These are phyloP conservation scores for Takashimella koratensis DNA, from an alignment of 1,284 basidiomycete species.

Conservation along the genomic window DNA sequence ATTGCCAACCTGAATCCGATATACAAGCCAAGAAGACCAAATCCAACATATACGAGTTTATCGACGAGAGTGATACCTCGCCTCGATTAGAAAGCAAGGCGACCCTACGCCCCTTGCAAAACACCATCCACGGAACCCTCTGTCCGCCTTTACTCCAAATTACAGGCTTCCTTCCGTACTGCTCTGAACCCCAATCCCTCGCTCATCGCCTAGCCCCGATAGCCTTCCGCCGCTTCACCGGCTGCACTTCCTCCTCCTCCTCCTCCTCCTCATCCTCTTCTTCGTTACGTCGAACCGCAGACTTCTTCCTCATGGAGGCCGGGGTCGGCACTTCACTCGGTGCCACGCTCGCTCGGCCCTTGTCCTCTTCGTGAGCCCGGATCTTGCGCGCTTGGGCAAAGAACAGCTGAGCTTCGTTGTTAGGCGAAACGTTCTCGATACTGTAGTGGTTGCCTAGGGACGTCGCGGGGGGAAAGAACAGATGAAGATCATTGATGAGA, in stretches of 20 bases:
- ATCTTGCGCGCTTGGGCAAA: conserved; percentile 89
- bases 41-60: too few relatives aligned
- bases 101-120: too few relatives aligned
- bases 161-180: too few relatives aligned
- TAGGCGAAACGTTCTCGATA: conserved; percentile 78
- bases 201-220: neutral
- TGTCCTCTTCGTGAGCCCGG: conserved; percentile 48
- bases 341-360: conserved; percentile 16
- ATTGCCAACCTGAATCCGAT: too few relatives aligned
- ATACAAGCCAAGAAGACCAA: too few relatives aligned
- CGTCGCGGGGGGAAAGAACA: neutral
- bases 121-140: too few relatives aligned
- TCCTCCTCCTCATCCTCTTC: conserved; percentile 16
- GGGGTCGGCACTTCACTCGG: conserved; percentile 2
- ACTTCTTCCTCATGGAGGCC: conserved; percentile 7
- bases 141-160: too few relatives aligned
- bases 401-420: conserved; percentile 71
- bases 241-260: conserved; percentile 10
- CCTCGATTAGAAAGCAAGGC: too few relatives aligned
- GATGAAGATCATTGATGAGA: neutral
- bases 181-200: too few relatives aligned
- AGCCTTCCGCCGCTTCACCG: conserved; percentile 4
- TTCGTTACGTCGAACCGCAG: conserved; percentile 1
- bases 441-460: conserved; percentile 80
- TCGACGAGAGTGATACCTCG: too few relatives aligned